phyloP scores from a whole-genome alignment of 805 yeast genomes.

The Ogataea pignaliae region DNA sequence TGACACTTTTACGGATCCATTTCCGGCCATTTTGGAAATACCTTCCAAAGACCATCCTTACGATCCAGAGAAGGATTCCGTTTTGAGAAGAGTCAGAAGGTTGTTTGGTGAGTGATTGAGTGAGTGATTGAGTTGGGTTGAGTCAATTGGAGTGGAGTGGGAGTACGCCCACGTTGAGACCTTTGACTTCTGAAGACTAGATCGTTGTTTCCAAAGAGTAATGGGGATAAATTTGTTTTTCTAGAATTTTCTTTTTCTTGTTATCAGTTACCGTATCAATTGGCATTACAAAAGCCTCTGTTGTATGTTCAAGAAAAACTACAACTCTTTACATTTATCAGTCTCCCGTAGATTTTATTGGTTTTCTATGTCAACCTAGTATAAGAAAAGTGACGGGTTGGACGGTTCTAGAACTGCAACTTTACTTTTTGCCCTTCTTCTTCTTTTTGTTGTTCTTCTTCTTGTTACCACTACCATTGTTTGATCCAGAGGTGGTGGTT shows the following conservation, averaged over 20 bases:
- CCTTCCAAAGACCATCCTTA: slow-evolving; percentile 99
- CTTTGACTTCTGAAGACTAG: too few species aligned
- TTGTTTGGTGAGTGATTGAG: slow-evolving; percentile 77
- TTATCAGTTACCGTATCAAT: too few species aligned
- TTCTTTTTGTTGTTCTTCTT: slow-evolving; percentile 27
- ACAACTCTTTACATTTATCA: not conserved
- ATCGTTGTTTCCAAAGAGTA: too few species aligned
- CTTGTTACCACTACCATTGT: not conserved
- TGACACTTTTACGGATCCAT: slow-evolving; percentile 82
- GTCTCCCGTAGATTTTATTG: not conserved
- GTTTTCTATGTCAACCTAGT: not conserved
- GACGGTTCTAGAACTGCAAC: not conserved
- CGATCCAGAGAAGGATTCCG: slow-evolving; percentile 97
- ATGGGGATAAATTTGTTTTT: too few species aligned
- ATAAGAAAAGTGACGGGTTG: not conserved
- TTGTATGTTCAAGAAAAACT: not conserved
- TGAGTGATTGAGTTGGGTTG: not conserved
- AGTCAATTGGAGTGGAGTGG: too few species aligned
- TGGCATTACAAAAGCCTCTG: too few species aligned
- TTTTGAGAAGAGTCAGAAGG: slow-evolving; percentile 89
- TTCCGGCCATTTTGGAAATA: slow-evolving; percentile 94
- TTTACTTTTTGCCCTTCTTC: slow-evolving; percentile 27
- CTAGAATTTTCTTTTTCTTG: too few species aligned
- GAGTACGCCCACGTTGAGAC: too few species aligned
- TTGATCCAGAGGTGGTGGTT: not conserved